Evolutionary conservation across 2,329 filamentous ascomycete genomes (phyloP), one percentile per base, ranked within the genome.

Genomic region (Pseudopithomyces chartarum): DNA sequence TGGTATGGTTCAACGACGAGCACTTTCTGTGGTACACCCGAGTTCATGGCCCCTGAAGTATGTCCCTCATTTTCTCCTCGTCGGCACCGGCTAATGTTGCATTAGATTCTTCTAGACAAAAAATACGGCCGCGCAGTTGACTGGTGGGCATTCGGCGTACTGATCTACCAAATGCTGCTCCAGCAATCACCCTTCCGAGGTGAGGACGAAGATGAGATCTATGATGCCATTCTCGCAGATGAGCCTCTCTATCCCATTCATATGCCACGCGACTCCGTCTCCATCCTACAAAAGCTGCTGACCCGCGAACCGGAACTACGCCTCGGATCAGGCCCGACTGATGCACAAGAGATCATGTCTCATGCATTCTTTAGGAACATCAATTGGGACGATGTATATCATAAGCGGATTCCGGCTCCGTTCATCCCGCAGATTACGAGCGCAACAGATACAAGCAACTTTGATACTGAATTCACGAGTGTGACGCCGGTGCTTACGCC

Each of bases 101-200:
- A 3, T 34, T 10, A 96, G 90, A 99, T 99, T 78, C 81, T 99
- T 34, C 83, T 98, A 55, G 95, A 99, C 76, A 99, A 99, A 83
- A 98, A 97, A 74, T 99, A 99, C 70, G 94, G 93, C 44, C 89
- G 95, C 56, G 92, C 95, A 15, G 95, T 99, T 42, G 95, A 99
- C 77, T 99, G 95, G 95, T 99, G 95, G 95, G 96, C 96, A 6
- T 99, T 99, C 78, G 95, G 95, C 75, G 95, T 99, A 32, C 81
- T 99, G 68, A 99, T 99, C 70, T 99, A 99, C 81, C 95, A 99
- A 78, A 99, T 99, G 96, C 89, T 99, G 55, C 86, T 99, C 47
- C 96, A 99, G 74, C 96, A 99, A 76, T 98, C 94, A 29, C 95
- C 95, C 0, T 99, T 99, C 90, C 90, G 95, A 68, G 95, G 95